Evolutionary conservation across 202 grass and related monocot species (phyloP).

Genomic region (Schoenoplectus tabernaemontani): DNA sequence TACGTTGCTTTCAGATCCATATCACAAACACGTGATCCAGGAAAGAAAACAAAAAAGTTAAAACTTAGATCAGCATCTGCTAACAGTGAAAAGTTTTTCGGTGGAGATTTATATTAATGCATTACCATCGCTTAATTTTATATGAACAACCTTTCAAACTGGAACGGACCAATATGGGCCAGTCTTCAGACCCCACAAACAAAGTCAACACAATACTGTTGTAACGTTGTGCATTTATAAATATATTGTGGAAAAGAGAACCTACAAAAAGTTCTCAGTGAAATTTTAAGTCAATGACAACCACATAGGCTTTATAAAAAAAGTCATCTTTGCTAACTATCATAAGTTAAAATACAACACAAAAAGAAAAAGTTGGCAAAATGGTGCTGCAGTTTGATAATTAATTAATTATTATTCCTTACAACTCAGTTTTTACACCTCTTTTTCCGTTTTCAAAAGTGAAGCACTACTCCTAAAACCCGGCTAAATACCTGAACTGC

Average conservation of each 20-base stretch:
- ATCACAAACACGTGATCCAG: constrained; percentile 7
- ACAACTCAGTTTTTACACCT: constrained; percentile 45
- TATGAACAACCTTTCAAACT: background rate
- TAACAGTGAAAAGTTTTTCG: background rate
- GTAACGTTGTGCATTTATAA: no score
- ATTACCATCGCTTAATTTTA: background rate
- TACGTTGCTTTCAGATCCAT: background rate
- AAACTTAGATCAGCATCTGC: background rate
- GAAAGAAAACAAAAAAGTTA: background rate
- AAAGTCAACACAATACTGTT: no score
- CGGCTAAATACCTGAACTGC: constrained; percentile 37
- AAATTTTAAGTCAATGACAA: background rate
- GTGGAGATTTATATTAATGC: background rate
- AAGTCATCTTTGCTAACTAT: background rate
- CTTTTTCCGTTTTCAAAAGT: constrained; percentile 24
- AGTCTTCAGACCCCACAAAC: no score
- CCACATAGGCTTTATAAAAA: background rate
- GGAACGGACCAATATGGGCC: background rate
- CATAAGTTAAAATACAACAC: background rate
- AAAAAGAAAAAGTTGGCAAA: background rate
- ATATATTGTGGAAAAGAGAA: background rate
- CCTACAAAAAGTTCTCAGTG: background rate
- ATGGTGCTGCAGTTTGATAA: constrained; percentile 41
- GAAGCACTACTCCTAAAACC: constrained; percentile 29
- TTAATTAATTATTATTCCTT: no score